phyloP scores from a whole-genome alignment of 305 asterid genomes.

The Fraxinus latifolia region DNA sequence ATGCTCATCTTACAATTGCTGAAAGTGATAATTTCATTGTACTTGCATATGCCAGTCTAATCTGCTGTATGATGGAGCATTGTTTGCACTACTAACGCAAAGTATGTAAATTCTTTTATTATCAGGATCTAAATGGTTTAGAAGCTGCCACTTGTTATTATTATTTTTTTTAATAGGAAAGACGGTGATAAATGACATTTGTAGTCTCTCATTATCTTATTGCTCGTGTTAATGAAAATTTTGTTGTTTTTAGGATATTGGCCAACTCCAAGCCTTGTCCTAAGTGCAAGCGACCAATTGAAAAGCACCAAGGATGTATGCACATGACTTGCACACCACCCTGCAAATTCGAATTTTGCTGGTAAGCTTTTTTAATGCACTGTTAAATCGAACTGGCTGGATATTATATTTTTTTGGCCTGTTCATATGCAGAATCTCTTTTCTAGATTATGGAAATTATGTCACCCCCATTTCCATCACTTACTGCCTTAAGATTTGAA shows the following conservation, averaged over 20 bases:
- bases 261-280: neutral
- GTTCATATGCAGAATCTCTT: neutral
- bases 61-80: neutral
- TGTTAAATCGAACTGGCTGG: neutral
- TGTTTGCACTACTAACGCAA: neutral
- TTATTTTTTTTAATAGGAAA: neutral
- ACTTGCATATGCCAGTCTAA: neutral
- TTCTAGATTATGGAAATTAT: neutral
- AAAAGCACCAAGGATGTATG: neutral
- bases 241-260: neutral
- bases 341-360: neutral
- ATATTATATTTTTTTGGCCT: neutral
- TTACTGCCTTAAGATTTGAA: neutral
- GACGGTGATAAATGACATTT: neutral
- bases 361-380: neutral
- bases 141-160: neutral
- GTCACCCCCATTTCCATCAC: neutral
- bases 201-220: neutral
- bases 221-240: neutral
- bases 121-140: neutral
- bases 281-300: neutral
- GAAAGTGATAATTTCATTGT: neutral
- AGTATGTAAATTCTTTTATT: neutral
- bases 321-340: neutral
- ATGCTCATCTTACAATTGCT: neutral